These are phyloP conservation scores for Solanum pinnatisectum DNA, from an alignment of 257 asterid genomes.

Conservation along the genomic window DNA sequence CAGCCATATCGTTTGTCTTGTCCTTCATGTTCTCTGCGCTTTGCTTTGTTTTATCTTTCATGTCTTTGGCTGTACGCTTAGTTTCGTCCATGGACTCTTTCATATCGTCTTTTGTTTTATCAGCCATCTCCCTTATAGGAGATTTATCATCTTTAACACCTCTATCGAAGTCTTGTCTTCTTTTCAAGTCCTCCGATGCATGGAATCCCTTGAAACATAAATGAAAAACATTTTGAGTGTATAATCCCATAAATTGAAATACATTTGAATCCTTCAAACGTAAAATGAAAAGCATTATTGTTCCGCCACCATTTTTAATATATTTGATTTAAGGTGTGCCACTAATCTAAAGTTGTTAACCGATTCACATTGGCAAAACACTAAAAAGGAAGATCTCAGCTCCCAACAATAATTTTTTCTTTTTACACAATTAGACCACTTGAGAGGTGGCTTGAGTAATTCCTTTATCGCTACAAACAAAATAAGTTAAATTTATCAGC, in stretches of 20 bases:
- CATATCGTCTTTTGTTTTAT: not conserved
- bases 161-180: conserved; percentile 15
- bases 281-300: not conserved
- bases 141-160: not conserved
- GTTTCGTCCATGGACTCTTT: conserved; percentile 19
- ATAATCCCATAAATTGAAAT: too few species aligned
- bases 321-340: not conserved
- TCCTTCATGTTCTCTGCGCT: conserved; percentile 17
- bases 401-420: not conserved
- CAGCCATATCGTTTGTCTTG: conserved; percentile 5
- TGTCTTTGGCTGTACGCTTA: conserved; percentile 15
- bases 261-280: not conserved
- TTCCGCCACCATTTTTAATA: not conserved
- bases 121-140: not conserved
- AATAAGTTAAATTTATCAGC: not conserved
- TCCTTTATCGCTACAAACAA: not conserved
- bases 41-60: conserved; percentile 32
- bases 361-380: not conserved
- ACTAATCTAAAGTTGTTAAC: not conserved
- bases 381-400: not conserved
- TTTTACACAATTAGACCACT: not conserved
- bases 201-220: conserved; percentile 21
- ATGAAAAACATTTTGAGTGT: not conserved
- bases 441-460: not conserved
- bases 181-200: conserved; percentile 24